Evolutionary conservation across 2,329 filamentous ascomycete species (phyloP).

Genomic region (Fusarium staphyleae): DNA sequence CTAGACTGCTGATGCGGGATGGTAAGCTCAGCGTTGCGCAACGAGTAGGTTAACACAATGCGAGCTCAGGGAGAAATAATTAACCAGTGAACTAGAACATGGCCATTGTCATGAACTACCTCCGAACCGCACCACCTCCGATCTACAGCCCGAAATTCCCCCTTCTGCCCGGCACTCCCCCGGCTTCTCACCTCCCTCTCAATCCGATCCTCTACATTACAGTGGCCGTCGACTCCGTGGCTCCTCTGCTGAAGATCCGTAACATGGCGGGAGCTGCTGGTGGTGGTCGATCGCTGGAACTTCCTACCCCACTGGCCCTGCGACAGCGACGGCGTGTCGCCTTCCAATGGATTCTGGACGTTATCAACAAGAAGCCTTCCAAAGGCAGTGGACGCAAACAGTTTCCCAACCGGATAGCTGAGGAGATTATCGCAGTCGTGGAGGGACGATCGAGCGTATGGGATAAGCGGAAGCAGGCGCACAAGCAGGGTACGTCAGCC

Average conservation of each 20-base stretch:
- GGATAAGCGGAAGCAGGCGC: constrained; percentile 79
- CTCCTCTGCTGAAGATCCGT: constrained; percentile 83
- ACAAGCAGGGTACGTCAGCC: constrained; percentile 80
- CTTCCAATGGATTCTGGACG: constrained; percentile 87
- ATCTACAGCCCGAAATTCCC: constrained; percentile 73
- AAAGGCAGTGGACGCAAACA: constrained; percentile 73
- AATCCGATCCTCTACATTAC: constrained; percentile 91
- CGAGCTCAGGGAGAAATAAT: not conserved
- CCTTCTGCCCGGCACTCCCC: constrained; percentile 78
- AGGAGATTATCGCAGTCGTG: constrained; percentile 86
- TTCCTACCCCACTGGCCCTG: constrained; percentile 78
- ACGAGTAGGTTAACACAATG: constrained; percentile 63
- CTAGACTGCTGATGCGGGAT: constrained; percentile 88
- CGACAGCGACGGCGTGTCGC: constrained; percentile 80
- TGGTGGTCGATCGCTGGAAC: constrained; percentile 83
- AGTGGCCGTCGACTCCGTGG: constrained; percentile 89
- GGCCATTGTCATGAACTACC: constrained; percentile 79
- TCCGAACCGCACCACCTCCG: constrained; percentile 85
- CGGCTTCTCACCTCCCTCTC: constrained; percentile 80
- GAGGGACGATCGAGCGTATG: constrained; percentile 86
- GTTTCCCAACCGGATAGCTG: constrained; percentile 80
- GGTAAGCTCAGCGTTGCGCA: constrained; percentile 93
- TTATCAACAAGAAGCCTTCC: constrained; percentile 79
- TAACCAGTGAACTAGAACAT: constrained; percentile 69
- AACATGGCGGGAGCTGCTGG: constrained; percentile 79